Base-by-base conservation (phyloP, 345 rosid genomes). In the Rubroshorea leprosula region DNA sequence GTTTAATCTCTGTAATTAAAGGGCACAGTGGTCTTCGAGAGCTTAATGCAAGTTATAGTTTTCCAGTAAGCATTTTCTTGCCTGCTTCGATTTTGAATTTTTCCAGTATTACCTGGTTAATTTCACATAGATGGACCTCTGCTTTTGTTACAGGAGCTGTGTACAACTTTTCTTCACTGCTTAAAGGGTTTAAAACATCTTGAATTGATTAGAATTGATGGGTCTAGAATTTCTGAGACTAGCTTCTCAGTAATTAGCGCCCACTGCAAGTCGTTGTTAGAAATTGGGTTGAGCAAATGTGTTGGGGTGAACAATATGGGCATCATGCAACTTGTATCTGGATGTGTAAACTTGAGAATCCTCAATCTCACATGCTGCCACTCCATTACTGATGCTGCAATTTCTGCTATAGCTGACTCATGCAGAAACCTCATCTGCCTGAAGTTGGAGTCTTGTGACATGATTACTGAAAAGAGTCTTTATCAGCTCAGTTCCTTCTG, bases 271-370 rank as follows among this genome's bases (percentile, higher is more conserved):
- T 72, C 76, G 48, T 72, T 92, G 66, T 59, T 75, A 49, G 87
- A 92, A 62, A 72, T 92, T 41, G 95, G 93, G 57, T 49, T 92
- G 59, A 80, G 90, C 77, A 89, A 86, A 76, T 89, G 96, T 52
- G 56, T 57, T 9, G 87, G 83, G 57, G 80, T 83, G 67, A 84
- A 89, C 0, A 67, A 80, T 47, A 49, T 54, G 60, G 90, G 86
- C 61, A 73, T 92, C 68, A 71, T 60, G 72, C 64, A 70, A 51
- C 87, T 92, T 0, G 85, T 85, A 44, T 75, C 76, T 54, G 78
- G 82, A 69, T 81, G 87, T 69, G 27, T 72, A 24, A 74, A 84
- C 70, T 61, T 92, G 79, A 82, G 64, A 73, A 67, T 52, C 16
- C 58, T 89, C 22, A 72, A 86, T 65, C 76, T 92, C 31, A 78